A percentile compares a stretch with the other conserved stretches of the same genome.
These are phyloP conservation scores for Discostella pseudostelligera DNA, from an alignment of 108 stramenopile genomes.

Conservation along the genomic window DNA sequence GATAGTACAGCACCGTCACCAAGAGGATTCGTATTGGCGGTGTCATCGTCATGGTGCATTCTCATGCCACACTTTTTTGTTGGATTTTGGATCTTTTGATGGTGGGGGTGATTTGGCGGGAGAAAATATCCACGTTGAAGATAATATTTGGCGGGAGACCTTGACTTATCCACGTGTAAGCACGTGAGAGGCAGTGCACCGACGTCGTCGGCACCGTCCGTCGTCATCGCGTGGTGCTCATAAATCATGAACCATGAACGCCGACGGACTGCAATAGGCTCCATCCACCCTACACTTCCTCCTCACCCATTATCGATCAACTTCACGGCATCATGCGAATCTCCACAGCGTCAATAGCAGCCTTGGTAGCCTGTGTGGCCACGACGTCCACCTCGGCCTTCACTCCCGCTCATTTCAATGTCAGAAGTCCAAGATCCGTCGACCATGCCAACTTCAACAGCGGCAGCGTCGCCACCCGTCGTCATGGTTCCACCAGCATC, in stretches of 20 bases:
- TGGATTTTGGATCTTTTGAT: not conserved
- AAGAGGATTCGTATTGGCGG: conserved; percentile 1
- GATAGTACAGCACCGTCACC: not conserved
- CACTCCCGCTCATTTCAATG: conserved; percentile 22
- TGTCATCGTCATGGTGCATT: not conserved
- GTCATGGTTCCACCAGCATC: not conserved
- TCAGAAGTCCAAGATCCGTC: no score
- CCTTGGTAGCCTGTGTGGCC: conserved; percentile 14
- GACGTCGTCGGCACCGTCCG: no score
- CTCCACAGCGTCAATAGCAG: conserved; percentile 19
- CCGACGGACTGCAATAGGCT: not conserved
- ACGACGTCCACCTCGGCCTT: conserved; percentile 18
- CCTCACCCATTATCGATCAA: not conserved
- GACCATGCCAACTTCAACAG: not conserved
- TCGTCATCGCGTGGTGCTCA: no score
- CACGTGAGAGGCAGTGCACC: no score
- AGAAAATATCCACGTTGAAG: no score
- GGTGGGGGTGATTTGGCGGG: no score
- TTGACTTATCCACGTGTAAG: no score
- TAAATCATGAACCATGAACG: not conserved
- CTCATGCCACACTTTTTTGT: not conserved
- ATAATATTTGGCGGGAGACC: no score
- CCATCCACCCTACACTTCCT: not conserved
- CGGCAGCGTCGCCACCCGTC: conserved; percentile 4
- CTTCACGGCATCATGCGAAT: conserved; percentile 15